Percentiles rank a stretch among this genome's conserved stretches.
Evolutionary conservation across 2,329 filamentous ascomycete genomes (phyloP).

Genomic region (Nakataea oryzae): DNA sequence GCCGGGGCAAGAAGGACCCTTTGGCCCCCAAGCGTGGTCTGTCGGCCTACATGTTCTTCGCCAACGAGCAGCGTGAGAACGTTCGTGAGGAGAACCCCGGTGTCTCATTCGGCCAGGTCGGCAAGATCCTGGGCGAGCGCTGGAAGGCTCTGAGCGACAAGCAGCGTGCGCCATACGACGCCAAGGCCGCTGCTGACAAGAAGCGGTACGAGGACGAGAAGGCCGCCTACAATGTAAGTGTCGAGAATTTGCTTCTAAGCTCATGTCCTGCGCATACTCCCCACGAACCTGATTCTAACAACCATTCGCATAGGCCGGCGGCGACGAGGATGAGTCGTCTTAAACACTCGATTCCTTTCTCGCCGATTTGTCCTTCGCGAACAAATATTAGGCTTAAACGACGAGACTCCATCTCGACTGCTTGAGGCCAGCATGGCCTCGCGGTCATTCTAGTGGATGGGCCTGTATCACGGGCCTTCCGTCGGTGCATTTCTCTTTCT

Average conservation of each 20-base stretch:
- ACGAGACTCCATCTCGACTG: neutral
- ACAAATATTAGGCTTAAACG: neutral
- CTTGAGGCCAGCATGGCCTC: neutral
- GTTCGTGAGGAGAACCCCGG: conserved; percentile 97
- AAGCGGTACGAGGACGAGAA: conserved; percentile 99
- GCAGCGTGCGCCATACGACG: conserved; percentile 88
- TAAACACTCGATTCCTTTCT: conserved; percentile 17
- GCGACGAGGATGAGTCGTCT: conserved; percentile 42
- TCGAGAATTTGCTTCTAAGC: neutral
- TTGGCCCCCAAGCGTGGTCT: conserved; percentile 99
- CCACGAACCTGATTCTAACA: conserved; percentile 15
- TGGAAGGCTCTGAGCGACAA: conserved; percentile 96
- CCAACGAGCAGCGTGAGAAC: conserved; percentile 97
- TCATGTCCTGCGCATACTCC: conserved; percentile 8
- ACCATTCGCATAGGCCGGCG: conserved; percentile 37
- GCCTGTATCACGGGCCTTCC: neutral
- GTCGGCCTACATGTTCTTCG: conserved; percentile 99
- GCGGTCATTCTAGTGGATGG: neutral
- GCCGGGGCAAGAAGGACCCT: conserved; percentile 63
- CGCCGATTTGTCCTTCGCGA: conserved; percentile 14
- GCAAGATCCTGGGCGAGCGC: conserved; percentile 94
- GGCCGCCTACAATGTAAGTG: conserved; percentile 76
- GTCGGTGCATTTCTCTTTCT: conserved; percentile 13
- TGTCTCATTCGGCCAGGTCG: conserved; percentile 95
- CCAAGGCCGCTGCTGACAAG: conserved; percentile 95